These are phyloP conservation scores for Triticum dicoccoides DNA, from an alignment of 176 grass and related monocot genomes.

Conservation along the genomic window DNA sequence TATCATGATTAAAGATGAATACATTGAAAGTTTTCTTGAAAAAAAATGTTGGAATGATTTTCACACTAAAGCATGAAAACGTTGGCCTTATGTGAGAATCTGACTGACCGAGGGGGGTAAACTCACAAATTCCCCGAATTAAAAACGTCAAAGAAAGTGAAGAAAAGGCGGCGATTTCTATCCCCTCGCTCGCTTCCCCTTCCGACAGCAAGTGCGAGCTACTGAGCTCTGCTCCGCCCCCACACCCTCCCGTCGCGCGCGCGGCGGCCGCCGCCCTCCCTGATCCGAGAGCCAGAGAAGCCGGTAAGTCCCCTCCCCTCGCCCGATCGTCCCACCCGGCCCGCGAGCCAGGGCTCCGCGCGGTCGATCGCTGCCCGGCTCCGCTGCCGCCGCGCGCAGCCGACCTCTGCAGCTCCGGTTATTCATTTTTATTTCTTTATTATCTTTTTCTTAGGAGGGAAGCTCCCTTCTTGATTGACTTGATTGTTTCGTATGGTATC, in stretches of 20 bases:
- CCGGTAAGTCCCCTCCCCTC: conserved; percentile 23
- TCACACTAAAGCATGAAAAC: background rate
- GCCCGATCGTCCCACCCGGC: background rate
- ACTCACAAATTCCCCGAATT: conserved; percentile 12
- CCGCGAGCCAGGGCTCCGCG: background rate
- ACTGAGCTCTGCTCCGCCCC: conserved; percentile 27
- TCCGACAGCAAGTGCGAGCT: conserved; percentile 37
- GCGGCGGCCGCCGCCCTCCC: background rate
- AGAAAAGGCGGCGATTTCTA: background rate
- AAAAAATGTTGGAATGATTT: too few species aligned
- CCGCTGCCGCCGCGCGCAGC: background rate
- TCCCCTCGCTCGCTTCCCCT: background rate
- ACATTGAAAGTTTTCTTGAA: too few species aligned
- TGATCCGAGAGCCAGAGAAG: conserved; percentile 17
- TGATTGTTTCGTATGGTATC: background rate
- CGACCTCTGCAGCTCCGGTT: background rate
- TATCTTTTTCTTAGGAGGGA: background rate
- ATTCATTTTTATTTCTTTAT: background rate
- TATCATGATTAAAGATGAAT: too few species aligned
- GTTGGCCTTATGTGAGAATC: background rate
- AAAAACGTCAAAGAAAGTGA: background rate
- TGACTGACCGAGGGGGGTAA: background rate
- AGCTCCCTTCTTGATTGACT: background rate
- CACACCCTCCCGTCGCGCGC: conserved; percentile 22
- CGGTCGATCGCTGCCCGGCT: conserved; percentile 10